phyloP scores from a whole-genome alignment of 257 asterid genomes.

The Paraleonurus japonicus region DNA sequence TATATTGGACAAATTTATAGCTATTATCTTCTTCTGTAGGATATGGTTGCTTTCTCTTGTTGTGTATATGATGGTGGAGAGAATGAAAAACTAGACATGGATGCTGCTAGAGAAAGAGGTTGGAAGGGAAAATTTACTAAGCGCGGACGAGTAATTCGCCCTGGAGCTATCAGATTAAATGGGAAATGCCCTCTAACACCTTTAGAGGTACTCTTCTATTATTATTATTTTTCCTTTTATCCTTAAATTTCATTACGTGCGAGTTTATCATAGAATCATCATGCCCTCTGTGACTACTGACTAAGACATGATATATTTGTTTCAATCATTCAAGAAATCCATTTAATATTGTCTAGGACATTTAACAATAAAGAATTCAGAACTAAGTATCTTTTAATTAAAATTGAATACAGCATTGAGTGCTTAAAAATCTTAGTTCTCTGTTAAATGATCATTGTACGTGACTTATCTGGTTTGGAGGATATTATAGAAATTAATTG shows the following conservation, averaged over 20 bases:
- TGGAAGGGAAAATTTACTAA: conserved; percentile 98
- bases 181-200: conserved; percentile 98
- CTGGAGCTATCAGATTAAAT: conserved; percentile 82
- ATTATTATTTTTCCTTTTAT: not conserved
- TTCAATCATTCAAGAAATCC: not conserved
- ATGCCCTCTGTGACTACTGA: conserved; percentile 3
- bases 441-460: not conserved
- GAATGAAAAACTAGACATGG: conserved; percentile 84
- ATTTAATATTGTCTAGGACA: not conserved
- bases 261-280: conserved; percentile 6
- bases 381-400: not conserved
- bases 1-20: not conserved
- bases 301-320: not conserved
- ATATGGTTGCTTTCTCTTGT: conserved; percentile 99
- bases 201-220: conserved; percentile 63
- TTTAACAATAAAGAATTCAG: not conserved
- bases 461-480: no score
- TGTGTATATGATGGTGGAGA: conserved; percentile 93
- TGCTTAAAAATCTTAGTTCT: not conserved
- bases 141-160: conserved; percentile 84
- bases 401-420: not conserved
- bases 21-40: conserved; percentile 52
- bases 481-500: not conserved
- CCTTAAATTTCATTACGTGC: not conserved
- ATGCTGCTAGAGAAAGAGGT: conserved; percentile 98